A percentile compares a stretch with the other conserved stretches of the same genome.
phyloP scores from a whole-genome alignment of 495 filamentous ascomycete species.

The Daldinia bambusicola region DNA sequence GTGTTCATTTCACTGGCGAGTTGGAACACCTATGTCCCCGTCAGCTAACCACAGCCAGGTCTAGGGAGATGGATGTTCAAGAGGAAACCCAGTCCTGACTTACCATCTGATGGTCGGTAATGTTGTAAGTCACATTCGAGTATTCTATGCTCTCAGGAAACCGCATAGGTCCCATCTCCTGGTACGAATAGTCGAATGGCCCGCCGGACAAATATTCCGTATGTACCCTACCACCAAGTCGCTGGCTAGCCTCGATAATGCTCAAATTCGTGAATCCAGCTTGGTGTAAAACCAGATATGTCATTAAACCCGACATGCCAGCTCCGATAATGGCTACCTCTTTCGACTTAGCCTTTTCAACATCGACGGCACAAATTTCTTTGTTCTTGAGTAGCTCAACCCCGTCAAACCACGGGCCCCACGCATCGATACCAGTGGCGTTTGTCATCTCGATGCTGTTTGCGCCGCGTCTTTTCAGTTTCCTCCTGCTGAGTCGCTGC shows the following conservation, averaged over 20 bases:
- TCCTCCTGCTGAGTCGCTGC: conserved; percentile 46
- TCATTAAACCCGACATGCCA: conserved; percentile 75
- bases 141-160: conserved; percentile 64
- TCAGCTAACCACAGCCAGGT: conserved; percentile 47
- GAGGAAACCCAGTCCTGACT: conserved; percentile 51
- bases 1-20: conserved; percentile 67
- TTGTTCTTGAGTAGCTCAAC: conserved; percentile 69
- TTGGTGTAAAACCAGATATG: conserved; percentile 53
- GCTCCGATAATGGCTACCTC: conserved; percentile 72
- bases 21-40: conserved; percentile 61
- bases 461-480: conserved; percentile 46
- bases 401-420: conserved; percentile 76
- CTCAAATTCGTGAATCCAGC: conserved; percentile 54
- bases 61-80: conserved; percentile 48
- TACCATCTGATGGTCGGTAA: conserved; percentile 67
- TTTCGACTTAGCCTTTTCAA: conserved; percentile 64
- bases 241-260: conserved; percentile 54
- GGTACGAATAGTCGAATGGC: conserved; percentile 74
- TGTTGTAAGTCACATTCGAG: conserved; percentile 65
- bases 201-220: conserved; percentile 69
- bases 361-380: conserved; percentile 62
- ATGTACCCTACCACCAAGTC: conserved; percentile 65
- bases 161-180: conserved; percentile 81
- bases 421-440: conserved; percentile 63
- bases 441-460: conserved; percentile 59